These are phyloP conservation scores for Eucalyptus fibrosa DNA, from an alignment of 345 rosid genomes.

Conservation along the genomic window DNA sequence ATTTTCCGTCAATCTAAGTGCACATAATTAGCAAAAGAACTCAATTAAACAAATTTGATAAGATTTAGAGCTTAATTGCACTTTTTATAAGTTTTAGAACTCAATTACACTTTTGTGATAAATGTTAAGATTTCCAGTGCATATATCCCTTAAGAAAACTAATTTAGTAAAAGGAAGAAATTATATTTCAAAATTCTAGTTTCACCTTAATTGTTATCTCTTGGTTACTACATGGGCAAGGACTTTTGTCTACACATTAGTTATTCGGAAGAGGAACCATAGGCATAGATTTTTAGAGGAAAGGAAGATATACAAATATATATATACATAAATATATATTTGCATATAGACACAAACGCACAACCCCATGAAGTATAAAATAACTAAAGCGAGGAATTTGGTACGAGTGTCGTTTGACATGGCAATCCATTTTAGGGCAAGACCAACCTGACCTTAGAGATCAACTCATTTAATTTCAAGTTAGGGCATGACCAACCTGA, in stretches of 20 bases:
- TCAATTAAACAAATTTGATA: too few relatives aligned
- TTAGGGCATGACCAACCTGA: background rate
- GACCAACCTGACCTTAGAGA: too few relatives aligned
- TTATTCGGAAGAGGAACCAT: background rate
- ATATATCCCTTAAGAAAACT: background rate
- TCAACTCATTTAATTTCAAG: background rate
- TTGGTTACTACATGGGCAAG: background rate
- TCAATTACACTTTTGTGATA: too few relatives aligned
- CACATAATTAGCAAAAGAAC: accelerated
- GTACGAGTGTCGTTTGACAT: background rate
- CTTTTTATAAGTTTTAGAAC: too few relatives aligned
- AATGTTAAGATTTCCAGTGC: too few relatives aligned
- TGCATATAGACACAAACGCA: background rate
- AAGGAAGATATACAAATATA: too few relatives aligned
- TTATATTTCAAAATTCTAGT: background rate
- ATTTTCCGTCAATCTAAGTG: too few relatives aligned
- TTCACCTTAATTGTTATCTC: background rate
- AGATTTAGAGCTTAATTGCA: accelerated
- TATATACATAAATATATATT: too few relatives aligned
- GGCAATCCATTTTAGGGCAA: background rate
- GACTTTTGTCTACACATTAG: background rate
- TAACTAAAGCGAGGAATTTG: background rate
- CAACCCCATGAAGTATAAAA: background rate
- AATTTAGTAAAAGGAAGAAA: background rate
- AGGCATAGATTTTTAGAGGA: background rate